These are phyloP conservation scores for Acacia pycnantha DNA, from an alignment of 331 rosid genomes.

Conservation along the genomic window DNA sequence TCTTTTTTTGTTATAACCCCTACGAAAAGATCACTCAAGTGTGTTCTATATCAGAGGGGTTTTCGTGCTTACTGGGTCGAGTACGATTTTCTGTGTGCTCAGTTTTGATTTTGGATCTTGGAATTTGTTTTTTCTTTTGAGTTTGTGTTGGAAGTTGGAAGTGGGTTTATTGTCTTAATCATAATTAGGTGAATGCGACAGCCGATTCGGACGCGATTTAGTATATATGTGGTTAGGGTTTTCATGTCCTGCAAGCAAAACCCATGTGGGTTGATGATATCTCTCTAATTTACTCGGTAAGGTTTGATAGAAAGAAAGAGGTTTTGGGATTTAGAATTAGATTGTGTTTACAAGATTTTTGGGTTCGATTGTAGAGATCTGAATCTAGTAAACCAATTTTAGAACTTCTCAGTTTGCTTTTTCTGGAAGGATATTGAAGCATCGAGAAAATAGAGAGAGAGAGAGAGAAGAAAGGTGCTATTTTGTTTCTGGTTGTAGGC, in stretches of 20 bases:
- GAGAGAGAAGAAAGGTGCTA: not conserved
- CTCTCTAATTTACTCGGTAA: slow-evolving; percentile 16
- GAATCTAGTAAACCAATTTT: slow-evolving; percentile 3
- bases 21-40: not conserved
- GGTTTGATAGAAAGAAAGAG: not conserved
- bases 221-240: slow-evolving; percentile 32
- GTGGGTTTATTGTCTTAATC: slow-evolving; percentile 35
- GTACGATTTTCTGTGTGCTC: not conserved
- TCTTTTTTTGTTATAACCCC: too few species aligned
- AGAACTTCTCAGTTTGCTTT: not conserved
- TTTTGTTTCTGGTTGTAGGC: not conserved
- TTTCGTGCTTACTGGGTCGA: not conserved
- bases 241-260: slow-evolving; percentile 30
- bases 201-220: not conserved
- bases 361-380: slow-evolving; percentile 19
- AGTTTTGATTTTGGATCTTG: not conserved
- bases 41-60: not conserved
- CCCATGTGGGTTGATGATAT: slow-evolving; percentile 4
- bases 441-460: not conserved
- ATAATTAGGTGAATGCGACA: not conserved
- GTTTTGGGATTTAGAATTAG: slow-evolving; percentile 36
- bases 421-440: not conserved
- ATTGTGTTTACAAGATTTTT: slow-evolving; percentile 16
- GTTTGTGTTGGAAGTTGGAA: slow-evolving; percentile 62
- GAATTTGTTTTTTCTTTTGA: not conserved